Conservation (phyloP, 148 eudicot species). For the Diospyros kaki region DNA sequence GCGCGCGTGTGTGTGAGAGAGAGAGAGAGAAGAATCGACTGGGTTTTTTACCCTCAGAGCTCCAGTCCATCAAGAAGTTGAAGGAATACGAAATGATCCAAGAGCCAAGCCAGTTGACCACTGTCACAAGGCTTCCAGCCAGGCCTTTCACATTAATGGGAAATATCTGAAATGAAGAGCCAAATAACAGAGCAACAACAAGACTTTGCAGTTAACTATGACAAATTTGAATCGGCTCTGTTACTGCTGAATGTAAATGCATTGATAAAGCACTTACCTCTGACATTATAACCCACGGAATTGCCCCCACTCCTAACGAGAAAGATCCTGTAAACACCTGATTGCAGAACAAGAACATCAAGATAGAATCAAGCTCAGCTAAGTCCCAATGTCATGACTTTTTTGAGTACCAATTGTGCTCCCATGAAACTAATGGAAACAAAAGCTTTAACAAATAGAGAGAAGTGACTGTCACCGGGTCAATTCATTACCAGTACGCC, state of each 20-base stretch:
- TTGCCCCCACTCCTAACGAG: conserved; percentile 85
- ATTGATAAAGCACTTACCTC: conserved; percentile 46
- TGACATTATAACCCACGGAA: conserved; percentile 95
- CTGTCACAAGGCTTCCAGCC: conserved; percentile 88
- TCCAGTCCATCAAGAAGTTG: conserved; percentile 74
- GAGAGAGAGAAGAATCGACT: conserved; percentile 5
- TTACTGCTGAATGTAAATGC: no score
- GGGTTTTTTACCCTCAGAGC: conserved; percentile 51
- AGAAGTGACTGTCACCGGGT: not conserved
- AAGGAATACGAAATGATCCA: conserved; percentile 81
- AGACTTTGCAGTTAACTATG: no score
- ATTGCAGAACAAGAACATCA: conserved; percentile 10
- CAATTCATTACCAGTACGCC: conserved; percentile 71
- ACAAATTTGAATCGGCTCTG: no score
- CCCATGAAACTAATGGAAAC: no score
- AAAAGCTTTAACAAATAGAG: not conserved
- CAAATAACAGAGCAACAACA: no score
- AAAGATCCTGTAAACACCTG: conserved; percentile 69
- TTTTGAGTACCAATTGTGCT: not conserved
- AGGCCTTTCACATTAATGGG: conserved; percentile 80
- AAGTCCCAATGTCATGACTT: no score
- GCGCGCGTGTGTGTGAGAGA: not conserved
- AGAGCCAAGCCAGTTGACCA: conserved; percentile 75
- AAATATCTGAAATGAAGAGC: conserved; percentile 53
- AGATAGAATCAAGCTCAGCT: not conserved